Conservation (phyloP, 2,329 filamentous ascomycete species). For the Botrytis fragariae region DNA sequence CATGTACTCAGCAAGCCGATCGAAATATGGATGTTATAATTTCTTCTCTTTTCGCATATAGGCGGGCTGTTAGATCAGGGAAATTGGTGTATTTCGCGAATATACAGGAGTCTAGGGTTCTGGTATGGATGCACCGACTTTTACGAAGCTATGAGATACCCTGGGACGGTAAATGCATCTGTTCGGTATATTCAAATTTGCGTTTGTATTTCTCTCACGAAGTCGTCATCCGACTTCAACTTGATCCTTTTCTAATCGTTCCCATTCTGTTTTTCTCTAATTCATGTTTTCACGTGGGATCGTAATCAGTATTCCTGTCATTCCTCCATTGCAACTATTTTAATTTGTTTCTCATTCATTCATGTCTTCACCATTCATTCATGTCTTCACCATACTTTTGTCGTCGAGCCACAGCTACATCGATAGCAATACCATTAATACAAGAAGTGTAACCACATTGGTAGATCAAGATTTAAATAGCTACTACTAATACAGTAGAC, state of each 20-base stretch:
- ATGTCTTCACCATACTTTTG: not conserved
- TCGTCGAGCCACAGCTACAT: not conserved
- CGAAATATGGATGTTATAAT: not conserved
- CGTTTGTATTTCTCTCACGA: not conserved
- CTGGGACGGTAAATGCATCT: not conserved
- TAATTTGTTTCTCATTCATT: not conserved
- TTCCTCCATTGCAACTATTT: not conserved
- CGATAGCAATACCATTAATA: not conserved
- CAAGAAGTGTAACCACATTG: not conserved
- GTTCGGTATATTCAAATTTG: not conserved
- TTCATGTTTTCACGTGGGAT: not conserved
- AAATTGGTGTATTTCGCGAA: not conserved
- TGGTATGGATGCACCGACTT: not conserved
- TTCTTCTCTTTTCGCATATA: not conserved
- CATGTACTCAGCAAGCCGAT: not conserved
- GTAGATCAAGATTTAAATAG: not conserved
- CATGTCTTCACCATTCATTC: not conserved
- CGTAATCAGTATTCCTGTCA: not conserved
- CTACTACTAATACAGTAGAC: not conserved
- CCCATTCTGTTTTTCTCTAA: not conserved
- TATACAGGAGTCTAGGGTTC: not conserved
- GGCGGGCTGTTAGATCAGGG: not conserved
- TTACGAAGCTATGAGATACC: not conserved
- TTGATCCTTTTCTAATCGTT: no score
- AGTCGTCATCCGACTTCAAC: not conserved